Base-by-base conservation (phyloP, 2,329 filamentous ascomycete species). In the Blumeriella jaapii region DNA sequence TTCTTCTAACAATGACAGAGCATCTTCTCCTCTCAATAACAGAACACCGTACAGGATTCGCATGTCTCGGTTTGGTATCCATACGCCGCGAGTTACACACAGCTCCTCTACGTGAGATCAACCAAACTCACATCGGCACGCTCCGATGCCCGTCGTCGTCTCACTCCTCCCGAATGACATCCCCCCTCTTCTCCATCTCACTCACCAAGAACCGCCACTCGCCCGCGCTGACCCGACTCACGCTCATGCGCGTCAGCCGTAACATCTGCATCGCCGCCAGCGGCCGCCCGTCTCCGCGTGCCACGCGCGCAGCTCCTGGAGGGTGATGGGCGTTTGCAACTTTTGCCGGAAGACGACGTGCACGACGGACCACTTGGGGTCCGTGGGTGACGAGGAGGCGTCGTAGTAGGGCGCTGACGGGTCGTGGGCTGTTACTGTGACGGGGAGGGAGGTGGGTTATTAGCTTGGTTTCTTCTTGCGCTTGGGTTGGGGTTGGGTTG, bases 281-380 rank as follows among this genome's bases (percentile, higher is more conserved):
- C 5, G 71, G 32, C 59, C 57, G 6, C 66, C 68, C 6, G 70
- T 60, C 0, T 68, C 69, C 0, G 58, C 54, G 25, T 66, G 73
- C 51, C 79, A 65, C 22, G 70, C 68, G 35, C 82, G 78, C 28
- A 95, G 67, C 46, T 83, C 76, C 42, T 73, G 71, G 33, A 95
- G 67, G 4, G 69, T 69, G 38, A 96, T 71, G 1, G 76, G 70
- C 10, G 74, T 67, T 2, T 67, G 64, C 49, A 96, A 86, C 59
- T 94, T 95, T 55, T 75, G 77, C 38, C 81, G 75, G 56, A 93
- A 95, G 51, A 78, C 71, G 30, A 96, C 89, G 42, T 93, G 82
- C 1, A 96, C 91, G 12, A 91, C 71, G 34, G 78, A 83, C 91
- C 91, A 98, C 51, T 77, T 83, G 0, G 80, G 81, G 32, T 78